phyloP scores from a whole-genome alignment of 768 basidiomycete genomes.

The Clavaria fumosa region DNA sequence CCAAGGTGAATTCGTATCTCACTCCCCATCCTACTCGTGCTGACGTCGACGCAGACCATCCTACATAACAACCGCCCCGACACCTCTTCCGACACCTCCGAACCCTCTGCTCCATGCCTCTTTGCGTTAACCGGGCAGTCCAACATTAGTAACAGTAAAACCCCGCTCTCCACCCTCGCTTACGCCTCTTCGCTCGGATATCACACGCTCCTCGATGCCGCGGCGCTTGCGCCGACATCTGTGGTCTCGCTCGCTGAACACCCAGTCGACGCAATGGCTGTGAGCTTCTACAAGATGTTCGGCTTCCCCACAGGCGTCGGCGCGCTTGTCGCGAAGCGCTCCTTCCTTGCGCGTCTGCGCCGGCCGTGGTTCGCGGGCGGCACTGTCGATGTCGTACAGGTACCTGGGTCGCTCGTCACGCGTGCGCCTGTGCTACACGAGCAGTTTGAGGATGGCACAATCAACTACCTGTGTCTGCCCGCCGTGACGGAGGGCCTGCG shows the following conservation, averaged over 20 bases:
- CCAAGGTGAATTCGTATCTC: no score
- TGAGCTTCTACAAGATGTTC: conserved; percentile 87
- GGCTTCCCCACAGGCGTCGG: conserved; percentile 79
- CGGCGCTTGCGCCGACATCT: conserved; percentile 64
- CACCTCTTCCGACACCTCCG: no score
- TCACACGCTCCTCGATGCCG: conserved; percentile 64
- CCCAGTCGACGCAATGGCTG: conserved; percentile 66
- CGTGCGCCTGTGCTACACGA: conserved; percentile 44
- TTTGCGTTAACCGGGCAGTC: conserved; percentile 72
- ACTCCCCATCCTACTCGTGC: no score
- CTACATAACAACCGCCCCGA: conserved; percentile 36
- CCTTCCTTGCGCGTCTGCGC: conserved; percentile 41
- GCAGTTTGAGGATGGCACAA: conserved; percentile 79
- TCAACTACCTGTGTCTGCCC: conserved; percentile 65
- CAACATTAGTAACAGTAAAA: conserved; percentile 68
- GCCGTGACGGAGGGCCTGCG: conserved; percentile 69
- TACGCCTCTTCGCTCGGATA: conserved; percentile 59
- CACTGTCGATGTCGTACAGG: conserved; percentile 70
- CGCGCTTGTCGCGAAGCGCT: conserved; percentile 58
- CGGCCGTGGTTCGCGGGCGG: conserved; percentile 82
- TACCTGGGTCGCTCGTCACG: conserved; percentile 57
- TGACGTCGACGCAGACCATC: conserved; percentile 39
- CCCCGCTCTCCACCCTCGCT: conserved; percentile 43
- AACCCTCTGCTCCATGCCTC: conserved; percentile 34
- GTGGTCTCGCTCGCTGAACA: conserved; percentile 46